phyloP scores from a whole-genome alignment of 2,329 filamentous ascomycete genomes.

The Aspergillus uvarum region DNA sequence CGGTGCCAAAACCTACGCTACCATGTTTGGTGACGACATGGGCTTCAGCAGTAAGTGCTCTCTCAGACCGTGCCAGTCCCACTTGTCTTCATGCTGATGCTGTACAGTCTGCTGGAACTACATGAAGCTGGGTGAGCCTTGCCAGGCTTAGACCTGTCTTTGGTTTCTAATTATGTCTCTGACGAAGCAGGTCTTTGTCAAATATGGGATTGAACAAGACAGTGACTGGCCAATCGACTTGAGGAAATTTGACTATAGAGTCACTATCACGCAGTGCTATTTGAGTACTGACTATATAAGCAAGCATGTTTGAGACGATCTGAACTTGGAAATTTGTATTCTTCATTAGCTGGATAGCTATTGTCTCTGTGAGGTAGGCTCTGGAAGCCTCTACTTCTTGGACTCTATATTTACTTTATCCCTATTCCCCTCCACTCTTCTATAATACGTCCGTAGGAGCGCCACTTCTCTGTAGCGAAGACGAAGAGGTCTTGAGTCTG shows the following conservation, averaged over 20 bases:
- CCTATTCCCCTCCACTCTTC: too few species aligned
- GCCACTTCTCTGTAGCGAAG: too few species aligned
- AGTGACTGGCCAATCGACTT: neutral
- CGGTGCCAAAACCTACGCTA: conserved; percentile 20
- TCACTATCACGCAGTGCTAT: neutral
- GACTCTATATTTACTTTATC: neutral
- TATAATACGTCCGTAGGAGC: too few species aligned
- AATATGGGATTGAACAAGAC: neutral
- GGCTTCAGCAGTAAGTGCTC: conserved; percentile 59
- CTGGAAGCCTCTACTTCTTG: neutral
- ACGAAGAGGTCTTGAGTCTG: too few species aligned
- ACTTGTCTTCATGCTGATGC: conserved; percentile 5
- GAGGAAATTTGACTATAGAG: neutral
- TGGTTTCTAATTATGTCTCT: neutral
- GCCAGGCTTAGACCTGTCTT: conserved; percentile 11
- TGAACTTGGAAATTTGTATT: too few species aligned
- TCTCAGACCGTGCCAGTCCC: neutral
- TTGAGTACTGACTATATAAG: neutral
- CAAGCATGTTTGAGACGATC: too few species aligned
- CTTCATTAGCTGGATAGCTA: neutral
- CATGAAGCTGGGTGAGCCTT: conserved; percentile 48
- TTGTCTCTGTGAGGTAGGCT: neutral
- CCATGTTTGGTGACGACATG: conserved; percentile 68
- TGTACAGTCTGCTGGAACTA: conserved; percentile 56
- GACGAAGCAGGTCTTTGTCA: conserved; percentile 5